Evolutionary conservation across 306 rosid species (phyloP), one percentile per base, ranked within the genome.

Genomic region (Pterocarpus santalinus): DNA sequence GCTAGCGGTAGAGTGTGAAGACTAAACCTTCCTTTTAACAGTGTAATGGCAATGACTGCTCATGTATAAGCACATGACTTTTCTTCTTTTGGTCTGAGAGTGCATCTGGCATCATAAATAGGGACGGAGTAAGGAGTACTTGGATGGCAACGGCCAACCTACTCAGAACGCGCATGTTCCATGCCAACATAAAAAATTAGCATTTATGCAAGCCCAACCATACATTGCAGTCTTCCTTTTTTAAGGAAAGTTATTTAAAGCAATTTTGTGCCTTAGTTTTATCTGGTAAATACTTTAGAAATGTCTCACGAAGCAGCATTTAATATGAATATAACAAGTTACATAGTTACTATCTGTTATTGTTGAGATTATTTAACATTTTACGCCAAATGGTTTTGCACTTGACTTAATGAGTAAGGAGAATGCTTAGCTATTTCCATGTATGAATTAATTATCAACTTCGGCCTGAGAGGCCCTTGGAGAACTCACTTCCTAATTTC

Each of bases 21-120:
- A 70, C 61, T 5, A 46, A 47, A 13, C 5, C 12, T 46, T 69
- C 14, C 28, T 69, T 69, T 30, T 47, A 8, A 47, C 41, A 61
- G 28, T 65, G 69, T 46, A 58, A 58, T 35, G 43, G 46, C 75
- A 51, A 70, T 70, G 32, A 70, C 75, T 33, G 44, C 62, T 70
- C 46, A 32, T 49, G 32, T 33, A 14, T 22, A 47, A 53, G 78
- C 78, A 38, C 78, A 55, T 36, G 78, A 73, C 6, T 17, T 62
- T 60, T 75, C 43, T 58, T 76, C 43, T 32, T 61, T 61, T 61
- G 66, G 43, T 30, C 33, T 51, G 76, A 51, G 14, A 5, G 8
- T 65, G 66, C 65, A 36, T 28, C 36, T 65, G 66, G 14, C 65
- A 53, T 28, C 32, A 53, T 67, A 55, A 30, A 67, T 67, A 39